A percentile compares a stretch with the other conserved stretches of the same genome.
Conservation (phyloP, 257 asterid genomes). For the Galeopsis tetrahit region DNA sequence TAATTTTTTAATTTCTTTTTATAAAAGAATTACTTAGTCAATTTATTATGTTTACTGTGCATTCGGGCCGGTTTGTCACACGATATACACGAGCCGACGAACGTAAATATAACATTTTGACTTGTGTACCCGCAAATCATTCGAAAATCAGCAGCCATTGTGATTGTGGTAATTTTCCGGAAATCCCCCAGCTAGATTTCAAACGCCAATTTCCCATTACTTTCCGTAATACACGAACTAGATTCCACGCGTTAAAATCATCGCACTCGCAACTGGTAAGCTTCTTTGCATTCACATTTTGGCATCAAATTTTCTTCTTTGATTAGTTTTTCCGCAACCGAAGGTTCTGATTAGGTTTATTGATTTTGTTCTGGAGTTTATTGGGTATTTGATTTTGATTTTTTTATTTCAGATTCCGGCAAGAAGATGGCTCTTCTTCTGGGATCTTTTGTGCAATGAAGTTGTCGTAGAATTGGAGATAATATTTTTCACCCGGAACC, state of each 20-base stretch:
- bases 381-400: slow-evolving; percentile 10
- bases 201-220: background rate
- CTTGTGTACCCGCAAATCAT: no score
- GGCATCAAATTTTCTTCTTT: slow-evolving; percentile 1
- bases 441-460: slow-evolving; percentile 24
- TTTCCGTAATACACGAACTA: background rate
- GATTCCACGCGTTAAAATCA: background rate
- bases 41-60: no score
- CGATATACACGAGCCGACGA: no score
- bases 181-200: background rate
- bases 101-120: no score
- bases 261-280: background rate
- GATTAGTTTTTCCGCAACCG: background rate
- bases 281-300: background rate
- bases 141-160: no score
- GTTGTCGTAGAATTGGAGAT: slow-evolving; percentile 14
- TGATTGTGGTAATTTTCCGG: background rate
- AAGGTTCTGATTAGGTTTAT: slow-evolving; percentile 9
- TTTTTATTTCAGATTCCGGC: slow-evolving; percentile 34
- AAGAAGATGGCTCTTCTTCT: slow-evolving; percentile 10
- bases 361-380: slow-evolving; percentile 25
- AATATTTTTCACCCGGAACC: background rate
- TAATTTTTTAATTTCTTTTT: no score
- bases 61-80: no score
- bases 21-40: no score